A percentile compares a stretch with the other conserved stretches of the same genome.
Conservation (phyloP, 2,329 filamentous ascomycete species). For the Catunica adiposa region DNA sequence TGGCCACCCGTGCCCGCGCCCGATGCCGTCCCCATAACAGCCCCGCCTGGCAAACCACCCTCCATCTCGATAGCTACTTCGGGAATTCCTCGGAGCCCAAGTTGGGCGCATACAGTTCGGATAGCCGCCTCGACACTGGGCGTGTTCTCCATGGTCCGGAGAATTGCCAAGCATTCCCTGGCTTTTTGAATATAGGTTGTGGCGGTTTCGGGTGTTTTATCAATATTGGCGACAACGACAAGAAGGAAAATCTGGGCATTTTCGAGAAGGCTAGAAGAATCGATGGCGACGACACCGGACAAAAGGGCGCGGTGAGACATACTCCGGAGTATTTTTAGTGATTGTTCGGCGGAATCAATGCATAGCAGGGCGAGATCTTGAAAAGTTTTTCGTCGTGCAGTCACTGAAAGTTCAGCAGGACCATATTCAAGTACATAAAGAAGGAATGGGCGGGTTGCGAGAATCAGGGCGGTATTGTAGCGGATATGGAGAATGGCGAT, state of each 20-base stretch:
- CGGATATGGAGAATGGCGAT: conserved; percentile 17
- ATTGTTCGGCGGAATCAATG: conserved; percentile 16
- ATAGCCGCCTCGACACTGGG: conserved; percentile 13
- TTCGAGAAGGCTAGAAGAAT: conserved; percentile 17
- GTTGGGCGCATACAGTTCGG: background rate
- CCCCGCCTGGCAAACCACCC: background rate
- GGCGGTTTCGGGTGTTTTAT: background rate
- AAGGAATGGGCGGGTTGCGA: conserved; percentile 16
- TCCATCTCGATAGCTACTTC: background rate
- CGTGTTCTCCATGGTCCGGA: conserved; percentile 19
- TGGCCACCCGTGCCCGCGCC: background rate
- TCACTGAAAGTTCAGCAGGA: background rate
- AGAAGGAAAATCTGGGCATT: conserved; percentile 18
- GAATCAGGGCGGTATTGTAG: conserved; percentile 12
- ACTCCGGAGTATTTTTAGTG: conserved; percentile 15
- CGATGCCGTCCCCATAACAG: background rate
- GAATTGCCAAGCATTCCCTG: conserved; percentile 15
- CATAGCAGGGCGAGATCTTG: conserved; percentile 17
- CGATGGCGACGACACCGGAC: conserved; percentile 17
- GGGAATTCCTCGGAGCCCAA: conserved; percentile 1
- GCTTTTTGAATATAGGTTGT: conserved; percentile 8
- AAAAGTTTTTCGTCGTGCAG: conserved; percentile 16
- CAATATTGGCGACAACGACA: conserved; percentile 12
- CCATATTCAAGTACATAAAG: conserved; percentile 15
- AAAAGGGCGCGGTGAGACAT: conserved; percentile 17